Evolutionary conservation across 2,329 filamentous ascomycete species (phyloP), one percentile per base, ranked within the genome.

Genomic region (Sporothrix dimorphospora): DNA sequence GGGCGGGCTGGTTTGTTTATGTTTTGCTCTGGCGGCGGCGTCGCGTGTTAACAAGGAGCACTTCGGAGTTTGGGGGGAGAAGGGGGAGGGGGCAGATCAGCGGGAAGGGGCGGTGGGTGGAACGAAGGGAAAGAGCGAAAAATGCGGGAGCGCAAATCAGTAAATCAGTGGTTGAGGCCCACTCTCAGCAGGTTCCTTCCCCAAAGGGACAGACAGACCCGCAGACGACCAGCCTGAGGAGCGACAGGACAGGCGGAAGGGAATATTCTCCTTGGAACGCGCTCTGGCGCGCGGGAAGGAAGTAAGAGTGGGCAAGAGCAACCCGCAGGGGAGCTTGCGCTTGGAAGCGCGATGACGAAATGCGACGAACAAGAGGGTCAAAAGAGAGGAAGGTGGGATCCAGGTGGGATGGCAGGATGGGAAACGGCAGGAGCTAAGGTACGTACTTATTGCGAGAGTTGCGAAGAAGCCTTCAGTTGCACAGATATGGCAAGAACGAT

Each of bases 1-100:
- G n/a, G 47, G 53, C 24, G 45, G 61, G 12, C n/a, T 51, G 70
- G 70, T 73, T 73, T 72, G 70, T 73, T 73, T 72, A 70, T 66
- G 72, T 73, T 72, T 70, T 72, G 5, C n/a, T 72, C 51, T 53
- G 63, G 61, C 47, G 51, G 40, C 9, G 61, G 68, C 72, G 72
- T 71, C 72, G 72, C 72, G 72, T 73, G 72, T 73, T 55, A 71
- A 40, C 45, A 45, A 57, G 19, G 45, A 40, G 38, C 59, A 42
- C n/a, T 63, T 63, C 59, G 59, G 59, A 63, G 57, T 42, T 63
- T 63, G 38, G 59, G 47, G 45, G n/a, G n/a, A n/a, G 21, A 24
- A 24, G 34, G 59, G 19, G 53, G 61, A 53, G 30, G n/a, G 49
- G 66, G 47, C 14, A 59, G 47, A 69, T 69, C 49, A 59, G 30